These are phyloP conservation scores for Clonostachys byssicola DNA, from an alignment of 2,329 filamentous ascomycete genomes.

Conservation along the genomic window DNA sequence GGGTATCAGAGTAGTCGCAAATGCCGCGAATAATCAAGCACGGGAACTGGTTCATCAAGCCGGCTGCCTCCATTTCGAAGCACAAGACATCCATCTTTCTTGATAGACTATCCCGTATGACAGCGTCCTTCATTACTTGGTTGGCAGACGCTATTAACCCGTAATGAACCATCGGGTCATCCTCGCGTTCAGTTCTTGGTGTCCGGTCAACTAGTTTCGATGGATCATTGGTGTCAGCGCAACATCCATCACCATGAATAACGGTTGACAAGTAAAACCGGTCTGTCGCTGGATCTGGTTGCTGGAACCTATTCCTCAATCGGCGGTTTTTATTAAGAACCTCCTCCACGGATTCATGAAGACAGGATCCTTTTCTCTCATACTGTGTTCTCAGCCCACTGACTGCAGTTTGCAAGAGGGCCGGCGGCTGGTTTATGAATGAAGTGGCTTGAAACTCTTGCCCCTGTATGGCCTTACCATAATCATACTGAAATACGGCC, in stretches of 20 bases:
- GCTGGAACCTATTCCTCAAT: not conserved
- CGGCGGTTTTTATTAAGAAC: not conserved
- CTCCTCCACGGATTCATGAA: not conserved
- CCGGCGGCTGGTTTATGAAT: slow-evolving; percentile 1
- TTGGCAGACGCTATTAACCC: slow-evolving; percentile 20
- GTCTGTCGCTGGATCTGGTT: not conserved
- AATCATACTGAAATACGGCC: slow-evolving; percentile 5
- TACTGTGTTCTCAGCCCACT: not conserved
- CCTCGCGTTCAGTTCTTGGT: slow-evolving; percentile 20
- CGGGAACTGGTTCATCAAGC: slow-evolving; percentile 19
- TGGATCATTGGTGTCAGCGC: slow-evolving; percentile 1
- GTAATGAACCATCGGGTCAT: slow-evolving; percentile 13
- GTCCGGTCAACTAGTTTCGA: slow-evolving; percentile 25
- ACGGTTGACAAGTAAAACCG: not conserved
- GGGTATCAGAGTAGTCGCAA: slow-evolving; percentile 23
- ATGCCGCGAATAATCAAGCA: slow-evolving; percentile 22
- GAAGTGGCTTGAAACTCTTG: slow-evolving; percentile 1
- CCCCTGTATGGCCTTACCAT: slow-evolving; percentile 5
- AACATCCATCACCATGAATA: not conserved
- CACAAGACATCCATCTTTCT: slow-evolving; percentile 9
- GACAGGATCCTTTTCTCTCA: not conserved
- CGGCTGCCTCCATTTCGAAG: slow-evolving; percentile 2
- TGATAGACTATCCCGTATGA: slow-evolving; percentile 23
- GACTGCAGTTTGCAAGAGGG: not conserved
- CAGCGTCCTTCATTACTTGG: slow-evolving; percentile 9